phyloP scores from a whole-genome alignment of 257 asterid genomes.

The Jaltomata sinuosa region DNA sequence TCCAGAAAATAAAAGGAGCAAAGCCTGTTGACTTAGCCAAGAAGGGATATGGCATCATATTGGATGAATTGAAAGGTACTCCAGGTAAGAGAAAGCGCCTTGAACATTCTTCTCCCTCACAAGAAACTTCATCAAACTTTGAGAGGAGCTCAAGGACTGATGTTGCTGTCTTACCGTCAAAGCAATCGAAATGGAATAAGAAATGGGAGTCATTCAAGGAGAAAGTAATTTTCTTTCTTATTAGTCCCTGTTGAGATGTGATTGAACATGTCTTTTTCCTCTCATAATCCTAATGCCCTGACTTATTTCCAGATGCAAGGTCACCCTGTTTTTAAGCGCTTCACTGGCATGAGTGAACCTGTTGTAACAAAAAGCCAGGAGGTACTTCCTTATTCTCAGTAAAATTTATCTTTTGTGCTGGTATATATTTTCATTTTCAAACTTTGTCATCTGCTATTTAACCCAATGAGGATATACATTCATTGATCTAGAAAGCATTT shows the following conservation, averaged over 20 bases:
- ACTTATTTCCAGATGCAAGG: slow-evolving; percentile 60
- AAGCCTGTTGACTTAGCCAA: slow-evolving; percentile 73
- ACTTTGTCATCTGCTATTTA: background rate
- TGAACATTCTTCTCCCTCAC: slow-evolving; percentile 42
- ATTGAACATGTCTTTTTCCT: background rate
- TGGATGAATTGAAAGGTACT: slow-evolving; percentile 80
- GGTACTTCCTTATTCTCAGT: slow-evolving; percentile 31
- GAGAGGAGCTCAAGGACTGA: slow-evolving; percentile 78
- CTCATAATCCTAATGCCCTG: background rate
- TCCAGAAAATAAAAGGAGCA: slow-evolving; percentile 67
- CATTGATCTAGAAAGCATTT: background rate
- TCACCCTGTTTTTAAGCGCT: slow-evolving; percentile 52
- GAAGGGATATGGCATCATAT: slow-evolving; percentile 65
- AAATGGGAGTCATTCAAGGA: slow-evolving; percentile 77
- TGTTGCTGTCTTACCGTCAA: slow-evolving; percentile 59
- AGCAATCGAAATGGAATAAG: slow-evolving; percentile 69
- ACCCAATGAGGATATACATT: background rate
- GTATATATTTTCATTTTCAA: background rate
- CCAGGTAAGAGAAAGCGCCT: slow-evolving; percentile 74
- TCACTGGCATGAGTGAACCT: slow-evolving; percentile 72
- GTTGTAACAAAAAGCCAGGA: slow-evolving; percentile 77
- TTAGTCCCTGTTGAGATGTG: background rate
- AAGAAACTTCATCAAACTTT: slow-evolving; percentile 36
- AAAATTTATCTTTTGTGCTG: background rate
- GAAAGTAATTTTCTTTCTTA: slow-evolving; percentile 38